phyloP scores from a whole-genome alignment of 306 rosid species.

The Cucurbita maxima region DNA sequence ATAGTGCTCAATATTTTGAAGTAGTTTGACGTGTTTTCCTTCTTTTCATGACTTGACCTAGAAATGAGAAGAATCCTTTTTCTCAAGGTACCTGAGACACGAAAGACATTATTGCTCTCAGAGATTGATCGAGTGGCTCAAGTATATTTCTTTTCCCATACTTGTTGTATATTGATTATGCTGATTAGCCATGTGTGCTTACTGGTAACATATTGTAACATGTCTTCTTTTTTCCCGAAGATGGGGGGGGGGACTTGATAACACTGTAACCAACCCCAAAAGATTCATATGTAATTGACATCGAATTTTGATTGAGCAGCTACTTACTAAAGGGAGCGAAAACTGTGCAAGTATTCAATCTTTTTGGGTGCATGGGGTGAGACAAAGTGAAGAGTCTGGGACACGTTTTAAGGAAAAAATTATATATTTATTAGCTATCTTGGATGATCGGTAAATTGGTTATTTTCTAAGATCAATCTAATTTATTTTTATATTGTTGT shows the following conservation, averaged over 20 bases:
- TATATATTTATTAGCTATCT: background rate
- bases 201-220: background rate
- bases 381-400: background rate
- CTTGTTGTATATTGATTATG: background rate
- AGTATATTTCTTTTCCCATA: slow-evolving; percentile 26
- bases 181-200: background rate
- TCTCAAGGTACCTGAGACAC: slow-evolving; percentile 76
- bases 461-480: background rate
- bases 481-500: background rate
- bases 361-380: background rate
- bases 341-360: background rate
- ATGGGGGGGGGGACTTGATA: too few relatives aligned
- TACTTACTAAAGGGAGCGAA: background rate
- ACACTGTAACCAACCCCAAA: background rate
- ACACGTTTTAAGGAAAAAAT: background rate
- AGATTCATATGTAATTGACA: background rate
- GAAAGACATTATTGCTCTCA: slow-evolving; percentile 56
- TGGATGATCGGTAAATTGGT: background rate
- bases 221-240: background rate
- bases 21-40: slow-evolving; percentile 20
- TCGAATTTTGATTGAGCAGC: background rate
- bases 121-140: slow-evolving; percentile 93
- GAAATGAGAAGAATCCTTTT: slow-evolving; percentile 87
- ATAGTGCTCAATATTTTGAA: background rate
- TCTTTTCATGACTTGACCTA: slow-evolving; percentile 28